These are phyloP conservation scores for Aspergillus candidus DNA, from an alignment of 2,329 filamentous ascomycete genomes.

Conservation along the genomic window DNA sequence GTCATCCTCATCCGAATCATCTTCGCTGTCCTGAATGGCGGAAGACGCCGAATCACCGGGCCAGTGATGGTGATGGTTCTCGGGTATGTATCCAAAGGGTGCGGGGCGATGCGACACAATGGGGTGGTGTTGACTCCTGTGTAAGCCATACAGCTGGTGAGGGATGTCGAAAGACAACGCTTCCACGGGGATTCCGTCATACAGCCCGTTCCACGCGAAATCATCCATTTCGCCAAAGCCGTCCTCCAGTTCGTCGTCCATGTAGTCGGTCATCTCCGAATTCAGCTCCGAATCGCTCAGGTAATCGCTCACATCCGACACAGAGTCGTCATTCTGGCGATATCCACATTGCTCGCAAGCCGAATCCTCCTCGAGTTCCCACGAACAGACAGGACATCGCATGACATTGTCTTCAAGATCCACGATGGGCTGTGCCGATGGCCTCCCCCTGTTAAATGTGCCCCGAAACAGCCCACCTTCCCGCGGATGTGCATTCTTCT, in stretches of 20 bases:
- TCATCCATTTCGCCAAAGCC: conserved; percentile 27
- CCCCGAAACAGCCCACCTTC: conserved; percentile 60
- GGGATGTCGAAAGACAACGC: conserved; percentile 10
- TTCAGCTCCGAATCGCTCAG: conserved; percentile 42
- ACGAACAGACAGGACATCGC: conserved; percentile 57
- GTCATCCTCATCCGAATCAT: conserved; percentile 24
- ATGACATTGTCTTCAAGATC: conserved; percentile 56
- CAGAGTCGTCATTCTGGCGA: conserved; percentile 40
- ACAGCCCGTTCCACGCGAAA: conserved; percentile 14
- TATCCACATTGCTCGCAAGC: conserved; percentile 52
- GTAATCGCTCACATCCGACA: conserved; percentile 33
- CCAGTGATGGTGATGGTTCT: conserved; percentile 1
- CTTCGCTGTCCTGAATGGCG: conserved; percentile 11
- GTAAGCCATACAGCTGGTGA: conserved; percentile 5
- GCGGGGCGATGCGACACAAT: not conserved
- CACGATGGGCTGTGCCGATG: conserved; percentile 39
- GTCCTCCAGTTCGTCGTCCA: conserved; percentile 23
- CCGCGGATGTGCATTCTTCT: conserved; percentile 43
- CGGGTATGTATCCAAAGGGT: not conserved
- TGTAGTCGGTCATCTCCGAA: conserved; percentile 41
- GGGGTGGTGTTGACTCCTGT: not conserved
- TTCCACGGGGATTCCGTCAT: conserved; percentile 9
- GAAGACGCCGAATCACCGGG: conserved; percentile 6
- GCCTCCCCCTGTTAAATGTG: conserved; percentile 41
- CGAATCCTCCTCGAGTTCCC: conserved; percentile 57